Conservation (phyloP, 768 basidiomycete genomes). For the Clitopilus hobsonii region DNA sequence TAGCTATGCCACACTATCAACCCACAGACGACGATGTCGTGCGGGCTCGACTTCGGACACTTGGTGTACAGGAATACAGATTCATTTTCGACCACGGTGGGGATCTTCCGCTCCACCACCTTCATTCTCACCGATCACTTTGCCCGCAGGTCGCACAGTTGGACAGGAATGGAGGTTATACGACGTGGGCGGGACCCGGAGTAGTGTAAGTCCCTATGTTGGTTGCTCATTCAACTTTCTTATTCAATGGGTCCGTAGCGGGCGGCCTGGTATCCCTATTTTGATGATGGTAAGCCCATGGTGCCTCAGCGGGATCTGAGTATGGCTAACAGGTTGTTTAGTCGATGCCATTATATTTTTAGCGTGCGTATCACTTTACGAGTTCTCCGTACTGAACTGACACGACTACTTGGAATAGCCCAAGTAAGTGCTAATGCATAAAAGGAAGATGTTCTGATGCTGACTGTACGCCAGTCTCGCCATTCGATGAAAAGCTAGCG, state of each 20-base stretch:
- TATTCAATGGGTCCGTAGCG: constrained; percentile 36
- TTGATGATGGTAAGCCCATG: constrained; percentile 55
- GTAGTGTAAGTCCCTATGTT: constrained; percentile 41
- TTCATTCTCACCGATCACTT: constrained; percentile 1
- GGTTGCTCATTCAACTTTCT: constrained; percentile 4
- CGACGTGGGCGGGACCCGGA: constrained; percentile 76
- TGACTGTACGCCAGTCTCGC: constrained; percentile 42
- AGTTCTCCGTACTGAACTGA: background rate
- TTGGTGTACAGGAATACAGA: constrained; percentile 73
- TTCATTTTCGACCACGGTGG: constrained; percentile 63
- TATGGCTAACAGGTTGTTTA: constrained; percentile 15
- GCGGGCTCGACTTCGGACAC: constrained; percentile 71
- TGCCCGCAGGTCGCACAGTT: constrained; percentile 43
- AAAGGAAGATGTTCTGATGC: constrained; percentile 7
- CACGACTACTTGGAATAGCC: constrained; percentile 19
- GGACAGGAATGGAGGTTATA: constrained; percentile 78
- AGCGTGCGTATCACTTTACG: constrained; percentile 35
- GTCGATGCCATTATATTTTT: constrained; percentile 84
- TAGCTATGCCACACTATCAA: constrained; percentile 57
- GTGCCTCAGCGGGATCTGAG: background rate
- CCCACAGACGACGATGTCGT: constrained; percentile 76
- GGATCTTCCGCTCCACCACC: constrained; percentile 11
- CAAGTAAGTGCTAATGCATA: constrained; percentile 29
- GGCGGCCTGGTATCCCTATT: constrained; percentile 75
- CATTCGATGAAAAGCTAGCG: constrained; percentile 75